Base-by-base conservation (phyloP, 306 rosid species). In the Ceratonia siliqua region DNA sequence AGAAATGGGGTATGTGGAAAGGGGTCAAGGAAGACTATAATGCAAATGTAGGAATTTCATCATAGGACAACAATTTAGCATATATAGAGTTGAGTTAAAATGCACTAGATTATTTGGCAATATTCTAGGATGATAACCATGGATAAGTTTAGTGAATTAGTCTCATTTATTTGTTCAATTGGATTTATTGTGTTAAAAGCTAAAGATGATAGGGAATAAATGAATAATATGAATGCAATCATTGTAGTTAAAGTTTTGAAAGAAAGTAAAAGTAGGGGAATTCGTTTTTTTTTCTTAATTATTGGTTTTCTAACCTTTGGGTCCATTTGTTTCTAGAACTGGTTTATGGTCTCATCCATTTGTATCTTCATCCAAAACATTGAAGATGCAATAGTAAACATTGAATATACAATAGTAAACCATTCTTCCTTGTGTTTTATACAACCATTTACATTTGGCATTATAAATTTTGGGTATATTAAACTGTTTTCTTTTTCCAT, bases 211-310 rank as follows among this genome's bases (percentile, higher is more conserved):
- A 33, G 54, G 56, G 72, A 48, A 48, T 50, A 21, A 62, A 18
- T 0, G n/a, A 50, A 78, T 76, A 55, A 71, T 65, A 73, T 54
- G 70, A 77, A 73, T 54, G 79, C 82, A 76, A 79, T 75, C 67
- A 50, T 46, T 52, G 50, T 30, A 8, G 32, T 57, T 58, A 76
- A 66, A 59, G 53, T 73, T 77, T 75, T 58, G 27, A 72, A 79
- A 78, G 79, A 70, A 72, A 43, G 74, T 61, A 81, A 77, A 41
- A 77, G 55, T 17, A 27, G n/a, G 62, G 24, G 85, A 77, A 71
- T 79, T 73, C 77, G 82, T 91, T 84, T 83, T 52, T 76, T 63
- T 72, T 81, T 81, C 78, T 39, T 39, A 20, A 41, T 6, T 69
- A 66, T 52, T 42, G 35, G 59, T 76, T 73, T 70, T 81, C 70